A percentile compares a stretch with the other conserved stretches of the same genome.
These are phyloP conservation scores for Candida hispaniensis DNA, from an alignment of 805 yeast genomes.

Conservation along the genomic window DNA sequence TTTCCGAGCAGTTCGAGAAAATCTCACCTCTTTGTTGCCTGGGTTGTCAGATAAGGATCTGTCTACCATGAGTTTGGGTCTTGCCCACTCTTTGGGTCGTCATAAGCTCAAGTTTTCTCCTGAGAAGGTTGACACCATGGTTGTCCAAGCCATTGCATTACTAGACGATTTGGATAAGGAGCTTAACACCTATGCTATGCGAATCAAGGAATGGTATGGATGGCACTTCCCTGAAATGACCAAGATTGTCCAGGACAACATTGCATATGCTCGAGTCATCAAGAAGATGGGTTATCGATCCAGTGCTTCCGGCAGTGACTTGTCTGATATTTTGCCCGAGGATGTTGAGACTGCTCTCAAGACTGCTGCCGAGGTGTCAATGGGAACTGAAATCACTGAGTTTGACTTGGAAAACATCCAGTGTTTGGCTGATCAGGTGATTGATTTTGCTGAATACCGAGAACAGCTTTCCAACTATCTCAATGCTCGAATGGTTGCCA, in stretches of 20 bases:
- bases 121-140: conserved; percentile 98
- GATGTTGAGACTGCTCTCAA: conserved; percentile 47
- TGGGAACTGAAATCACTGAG: conserved; percentile 98
- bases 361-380: conserved; percentile 85
- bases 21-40: conserved; percentile 86
- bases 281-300: conserved; percentile 80
- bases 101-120: conserved; percentile 95
- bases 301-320: conserved; percentile 70
- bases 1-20: conserved; percentile 90
- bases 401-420: conserved; percentile 86
- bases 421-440: conserved; percentile 89
- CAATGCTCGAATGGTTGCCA: conserved; percentile 92
- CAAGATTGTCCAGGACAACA: conserved; percentile 82
- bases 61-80: conserved; percentile 92
- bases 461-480: conserved; percentile 71
- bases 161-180: conserved; percentile 97
- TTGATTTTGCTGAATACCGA: conserved; percentile 84
- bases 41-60: conserved; percentile 79
- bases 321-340: conserved; percentile 85
- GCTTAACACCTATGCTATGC: conserved; percentile 93
- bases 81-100: conserved; percentile 97
- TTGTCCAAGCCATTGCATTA: conserved; percentile 96
- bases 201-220: conserved; percentile 97
- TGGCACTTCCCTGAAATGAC: conserved; percentile 99
- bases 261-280: conserved; percentile 48